Conservation (phyloP, 176 grass and related monocot species). For the Aegilops bicornis region DNA sequence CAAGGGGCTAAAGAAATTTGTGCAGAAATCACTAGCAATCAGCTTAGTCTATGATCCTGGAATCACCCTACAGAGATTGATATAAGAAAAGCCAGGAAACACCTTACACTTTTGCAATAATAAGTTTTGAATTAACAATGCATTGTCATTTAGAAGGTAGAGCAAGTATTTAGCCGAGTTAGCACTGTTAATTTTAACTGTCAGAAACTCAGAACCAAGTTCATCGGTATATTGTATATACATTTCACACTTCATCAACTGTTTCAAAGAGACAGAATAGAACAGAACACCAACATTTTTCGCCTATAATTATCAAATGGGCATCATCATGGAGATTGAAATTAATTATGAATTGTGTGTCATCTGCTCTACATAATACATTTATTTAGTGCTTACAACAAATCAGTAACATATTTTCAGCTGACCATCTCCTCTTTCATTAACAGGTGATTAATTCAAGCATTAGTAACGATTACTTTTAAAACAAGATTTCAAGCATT, state of each 20-base stretch:
- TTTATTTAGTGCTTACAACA: neutral
- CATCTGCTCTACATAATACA: neutral
- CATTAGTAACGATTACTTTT: constrained; percentile 12
- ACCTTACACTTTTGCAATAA: neutral
- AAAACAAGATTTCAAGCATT: neutral
- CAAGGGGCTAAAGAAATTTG: neutral
- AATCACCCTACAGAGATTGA: neutral
- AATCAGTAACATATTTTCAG: neutral
- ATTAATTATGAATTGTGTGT: neutral
- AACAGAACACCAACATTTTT: neutral
- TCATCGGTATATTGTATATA: neutral
- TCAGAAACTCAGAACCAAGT: neutral
- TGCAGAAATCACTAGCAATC: constrained; percentile 3
- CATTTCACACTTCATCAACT: constrained; percentile 9
- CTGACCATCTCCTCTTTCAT: neutral
- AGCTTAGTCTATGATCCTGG: neutral
- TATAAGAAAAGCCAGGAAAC: neutral
- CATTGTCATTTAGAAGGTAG: neutral
- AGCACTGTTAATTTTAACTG: constrained; percentile 17
- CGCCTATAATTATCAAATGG: neutral
- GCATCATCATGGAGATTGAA: neutral
- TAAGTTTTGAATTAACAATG: neutral
- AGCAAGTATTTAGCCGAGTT: constrained; percentile 7
- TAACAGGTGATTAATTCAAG: neutral
- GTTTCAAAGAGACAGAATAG: neutral